Conservation (phyloP, 345 rosid genomes). For the Conringia planisiliqua region DNA sequence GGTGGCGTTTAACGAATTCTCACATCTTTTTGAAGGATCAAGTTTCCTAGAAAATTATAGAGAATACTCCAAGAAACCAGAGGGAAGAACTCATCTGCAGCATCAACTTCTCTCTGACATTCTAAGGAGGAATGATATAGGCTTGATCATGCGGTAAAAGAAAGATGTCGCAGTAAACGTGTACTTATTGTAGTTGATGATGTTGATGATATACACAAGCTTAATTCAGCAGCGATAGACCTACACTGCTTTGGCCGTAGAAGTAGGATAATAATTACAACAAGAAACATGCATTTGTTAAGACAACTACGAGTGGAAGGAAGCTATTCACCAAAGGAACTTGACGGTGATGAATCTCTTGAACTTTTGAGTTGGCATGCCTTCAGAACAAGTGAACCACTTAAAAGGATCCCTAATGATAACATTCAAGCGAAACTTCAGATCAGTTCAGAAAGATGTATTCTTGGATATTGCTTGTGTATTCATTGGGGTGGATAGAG, state of each 20-base stretch:
- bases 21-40: neutral
- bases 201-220: too few species aligned
- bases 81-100: too few species aligned
- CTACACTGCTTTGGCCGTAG: neutral
- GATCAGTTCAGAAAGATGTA: too few species aligned
- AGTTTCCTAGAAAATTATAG: constrained; percentile 36
- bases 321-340: neutral
- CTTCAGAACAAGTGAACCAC: neutral
- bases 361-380: constrained; percentile 7
- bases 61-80: neutral
- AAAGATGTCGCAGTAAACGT: too few species aligned
- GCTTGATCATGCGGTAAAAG: too few species aligned
- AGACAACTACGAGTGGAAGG: neutral
- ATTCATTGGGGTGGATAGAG: constrained; percentile 12
- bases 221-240: neutral
- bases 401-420: too few species aligned
- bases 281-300: neutral
- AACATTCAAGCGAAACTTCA: too few species aligned
- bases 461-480: constrained; percentile 33
- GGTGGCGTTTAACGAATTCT: constrained; percentile 26
- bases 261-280: constrained; percentile 10
- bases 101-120: too few species aligned
- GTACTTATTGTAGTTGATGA: too few species aligned
- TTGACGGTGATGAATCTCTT: constrained; percentile 17
- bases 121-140: too few species aligned